Base-by-base conservation (phyloP, 257 asterid genomes). In the Capsicum pubescens region DNA sequence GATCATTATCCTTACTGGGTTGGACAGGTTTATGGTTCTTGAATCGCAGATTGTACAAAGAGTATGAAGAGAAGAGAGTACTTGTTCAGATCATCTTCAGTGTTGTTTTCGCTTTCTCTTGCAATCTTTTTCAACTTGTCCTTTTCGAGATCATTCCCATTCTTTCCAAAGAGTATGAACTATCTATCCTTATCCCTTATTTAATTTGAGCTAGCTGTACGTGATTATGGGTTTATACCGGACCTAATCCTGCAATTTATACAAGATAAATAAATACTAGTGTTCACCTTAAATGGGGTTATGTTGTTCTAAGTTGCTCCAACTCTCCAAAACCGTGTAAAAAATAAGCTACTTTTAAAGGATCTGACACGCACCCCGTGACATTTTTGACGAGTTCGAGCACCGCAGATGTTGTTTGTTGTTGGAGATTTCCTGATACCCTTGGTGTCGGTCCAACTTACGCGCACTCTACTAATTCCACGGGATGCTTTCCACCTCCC, bases 81-180 rank as follows among this genome's bases (percentile, higher is more conserved):
- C 84, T 95, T 84, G 99, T 97, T 36, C 99, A 97, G 93, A 95
- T 95, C 92, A 97, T 97, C 72, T 97, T 95, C 93, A 95, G 99
- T 82, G 93, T 93, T 81, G 98, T 97, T 36, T 95, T 97, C 77
- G 99, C 99, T 59, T 89, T 97, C 57, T 97, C 99, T 13, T 97
- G 99, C 91, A 97, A 97, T 86, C 95, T 97, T 64, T 97, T 97
- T 85, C 92, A 97, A 93, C 98, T 97, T 60, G 99, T 97, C 19
- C 97, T 97, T 80, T 93, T 92, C 83, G 98, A 95, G 93, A 95
- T 97, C 85, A 92, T 95, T 83, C 98, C 98, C 19, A 72, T 96
- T 83, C 95, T 96, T 60, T 94, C 99, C 12, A 93, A 94, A 86
- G 95, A 92, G 99, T 94, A 87, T 76, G 92, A 39, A 39, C 44